Conservation (phyloP, 1,284 basidiomycete species). For the Cutaneotrichosporon cutaneum region DNA sequence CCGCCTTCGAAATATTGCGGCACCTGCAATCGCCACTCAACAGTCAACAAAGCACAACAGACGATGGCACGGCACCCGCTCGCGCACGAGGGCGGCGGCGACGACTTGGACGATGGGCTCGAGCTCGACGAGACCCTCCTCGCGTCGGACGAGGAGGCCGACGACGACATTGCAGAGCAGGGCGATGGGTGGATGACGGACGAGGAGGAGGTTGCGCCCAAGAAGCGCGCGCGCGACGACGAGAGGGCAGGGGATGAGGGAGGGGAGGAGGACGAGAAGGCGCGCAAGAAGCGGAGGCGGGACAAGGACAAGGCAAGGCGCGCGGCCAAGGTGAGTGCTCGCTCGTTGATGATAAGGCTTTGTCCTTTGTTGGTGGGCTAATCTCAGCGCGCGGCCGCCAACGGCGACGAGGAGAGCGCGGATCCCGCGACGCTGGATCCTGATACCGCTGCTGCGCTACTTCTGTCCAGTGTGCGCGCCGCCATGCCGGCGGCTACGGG, state of each 20-base stretch:
- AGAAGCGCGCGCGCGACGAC: conserved; percentile 5
- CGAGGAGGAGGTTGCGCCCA: conserved; percentile 17
- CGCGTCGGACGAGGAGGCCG: conserved; percentile 25
- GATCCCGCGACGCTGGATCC: conserved; percentile 29
- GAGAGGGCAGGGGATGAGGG: conserved; percentile 14
- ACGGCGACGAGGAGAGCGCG: conserved; percentile 13
- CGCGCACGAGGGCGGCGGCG: conserved; percentile 30
- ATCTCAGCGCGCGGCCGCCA: conserved; percentile 7
- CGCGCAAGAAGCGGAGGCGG: conserved; percentile 22
- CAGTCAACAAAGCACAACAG: background rate
- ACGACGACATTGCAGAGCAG: conserved; percentile 10
- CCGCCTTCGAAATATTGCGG: conserved; percentile 1
- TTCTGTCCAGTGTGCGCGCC: conserved; percentile 39
- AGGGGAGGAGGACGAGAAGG: conserved; percentile 14
- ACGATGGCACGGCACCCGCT: conserved; percentile 7
- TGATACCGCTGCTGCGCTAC: conserved; percentile 29
- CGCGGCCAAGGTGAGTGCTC: conserved; percentile 28
- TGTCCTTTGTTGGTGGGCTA: background rate
- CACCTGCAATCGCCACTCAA: conserved; percentile 1
- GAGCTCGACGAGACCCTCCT: conserved; percentile 37
- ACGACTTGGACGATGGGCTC: conserved; percentile 49
- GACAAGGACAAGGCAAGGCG: conserved; percentile 33
- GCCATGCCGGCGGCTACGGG: conserved; percentile 40
- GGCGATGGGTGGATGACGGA: conserved; percentile 22
- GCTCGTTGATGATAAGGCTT: too few species aligned